A percentile compares a stretch with the other conserved stretches of the same genome.
Evolutionary conservation across 345 rosid genomes (phyloP).

Genomic region (Microcos paniculata): DNA sequence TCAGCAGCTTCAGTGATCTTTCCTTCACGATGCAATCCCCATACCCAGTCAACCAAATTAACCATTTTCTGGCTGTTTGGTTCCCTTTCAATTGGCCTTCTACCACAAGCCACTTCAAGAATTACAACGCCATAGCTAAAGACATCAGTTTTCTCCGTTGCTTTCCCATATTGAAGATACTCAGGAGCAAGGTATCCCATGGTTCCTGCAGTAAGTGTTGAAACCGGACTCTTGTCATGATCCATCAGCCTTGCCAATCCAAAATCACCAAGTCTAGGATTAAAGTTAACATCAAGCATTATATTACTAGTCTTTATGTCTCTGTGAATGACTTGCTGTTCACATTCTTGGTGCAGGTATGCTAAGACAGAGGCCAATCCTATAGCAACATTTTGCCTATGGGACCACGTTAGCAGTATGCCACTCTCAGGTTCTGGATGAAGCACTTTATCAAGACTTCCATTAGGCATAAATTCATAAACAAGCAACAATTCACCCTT

Average conservation of each 20-base stretch:
- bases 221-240: conserved; percentile 88
- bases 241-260: conserved; percentile 95
- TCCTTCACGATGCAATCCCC: conserved; percentile 75
- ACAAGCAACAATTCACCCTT: conserved; percentile 84
- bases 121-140: conserved; percentile 90
- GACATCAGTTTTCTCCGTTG: conserved; percentile 84
- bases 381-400: conserved; percentile 65
- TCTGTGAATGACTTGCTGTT: conserved; percentile 90
- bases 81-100: conserved; percentile 90
- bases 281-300: conserved; percentile 83
- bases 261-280: conserved; percentile 87
- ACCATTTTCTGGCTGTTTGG: conserved; percentile 55
- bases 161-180: conserved; percentile 91
- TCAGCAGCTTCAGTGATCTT: conserved; percentile 77
- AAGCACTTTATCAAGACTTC: conserved; percentile 82
- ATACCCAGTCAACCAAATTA: conserved; percentile 93
- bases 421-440: conserved; percentile 57
- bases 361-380: conserved; percentile 81
- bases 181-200: conserved; percentile 99
- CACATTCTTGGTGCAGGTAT: conserved; percentile 92
- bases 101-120: conserved; percentile 87
- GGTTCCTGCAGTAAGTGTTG: conserved; percentile 92
- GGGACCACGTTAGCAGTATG: conserved; percentile 53
- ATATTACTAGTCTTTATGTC: conserved; percentile 89
- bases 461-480: conserved; percentile 90